A percentile compares a stretch with the other conserved stretches of the same genome.
phyloP scores from a whole-genome alignment of 2,329 filamentous ascomycete species.

The Pseudogymnoascus pannorum region DNA sequence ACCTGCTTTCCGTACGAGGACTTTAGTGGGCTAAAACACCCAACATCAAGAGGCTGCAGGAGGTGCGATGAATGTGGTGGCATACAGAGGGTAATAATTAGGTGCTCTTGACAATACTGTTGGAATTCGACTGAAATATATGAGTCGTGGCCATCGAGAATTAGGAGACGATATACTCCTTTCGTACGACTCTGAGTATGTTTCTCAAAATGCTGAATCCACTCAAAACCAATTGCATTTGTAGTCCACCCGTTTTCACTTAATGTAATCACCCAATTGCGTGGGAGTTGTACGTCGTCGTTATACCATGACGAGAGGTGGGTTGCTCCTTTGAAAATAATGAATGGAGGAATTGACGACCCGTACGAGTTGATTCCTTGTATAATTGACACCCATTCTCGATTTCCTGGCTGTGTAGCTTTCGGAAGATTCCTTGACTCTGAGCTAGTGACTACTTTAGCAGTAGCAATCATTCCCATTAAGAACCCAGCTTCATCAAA shows the following conservation, averaged over 20 bases:
- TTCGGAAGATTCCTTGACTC: neutral
- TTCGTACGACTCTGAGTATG: too few species aligned
- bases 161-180: constrained; percentile 29
- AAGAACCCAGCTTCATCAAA: too few species aligned
- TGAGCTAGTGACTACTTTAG: too few species aligned
- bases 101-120: constrained; percentile 24
- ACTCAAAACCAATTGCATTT: too few species aligned
- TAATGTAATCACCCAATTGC: too few species aligned
- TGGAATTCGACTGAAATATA: constrained; percentile 28
- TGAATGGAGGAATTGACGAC: neutral
- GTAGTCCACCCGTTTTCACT: too few species aligned
- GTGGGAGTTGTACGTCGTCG: neutral
- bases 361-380: neutral
- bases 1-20: constrained; percentile 23
- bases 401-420: too few species aligned
- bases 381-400: neutral
- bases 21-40: constrained; percentile 28
- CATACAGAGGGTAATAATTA: too few species aligned
- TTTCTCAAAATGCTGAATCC: too few species aligned
- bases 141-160: constrained; percentile 31
- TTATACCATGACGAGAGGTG: neutral
- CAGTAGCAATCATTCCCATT: too few species aligned
- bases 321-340: neutral
- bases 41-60: constrained; percentile 31
- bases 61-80: constrained; percentile 30